phyloP scores from a whole-genome alignment of 202 grass and related monocot species.

The Hordeum pubiflorum region DNA sequence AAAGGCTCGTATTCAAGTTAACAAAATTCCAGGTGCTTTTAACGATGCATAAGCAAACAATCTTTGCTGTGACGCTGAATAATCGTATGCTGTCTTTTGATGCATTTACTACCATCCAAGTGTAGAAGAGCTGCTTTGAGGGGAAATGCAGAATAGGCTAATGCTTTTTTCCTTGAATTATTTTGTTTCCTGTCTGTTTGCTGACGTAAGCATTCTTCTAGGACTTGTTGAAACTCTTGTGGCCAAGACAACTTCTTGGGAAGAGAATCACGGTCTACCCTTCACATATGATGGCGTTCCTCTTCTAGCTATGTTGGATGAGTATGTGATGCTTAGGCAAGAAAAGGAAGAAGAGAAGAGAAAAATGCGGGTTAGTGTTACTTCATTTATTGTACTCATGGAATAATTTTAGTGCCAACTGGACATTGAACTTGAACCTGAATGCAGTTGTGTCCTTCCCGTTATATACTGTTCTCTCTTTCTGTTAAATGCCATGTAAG shows the following conservation, averaged over 20 bases:
- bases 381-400: background rate
- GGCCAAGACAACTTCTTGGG: constrained; percentile 56
- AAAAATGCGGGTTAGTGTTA: constrained; percentile 43
- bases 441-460: background rate
- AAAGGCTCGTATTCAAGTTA: constrained; percentile 71
- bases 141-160: background rate
- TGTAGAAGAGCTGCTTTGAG: background rate
- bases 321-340: constrained; percentile 67
- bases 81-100: background rate
- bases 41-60: background rate
- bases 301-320: constrained; percentile 73
- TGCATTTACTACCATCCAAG: background rate
- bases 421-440: background rate
- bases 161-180: background rate
- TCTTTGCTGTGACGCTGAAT: background rate
- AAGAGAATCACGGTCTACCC: constrained; percentile 47
- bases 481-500: background rate
- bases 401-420: background rate
- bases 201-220: constrained; percentile 28
- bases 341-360: constrained; percentile 78
- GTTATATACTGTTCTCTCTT: background rate
- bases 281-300: constrained; percentile 68
- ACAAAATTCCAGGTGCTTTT: constrained; percentile 64
- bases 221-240: constrained; percentile 71
- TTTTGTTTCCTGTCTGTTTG: background rate